phyloP scores from a whole-genome alignment of 2,329 filamentous ascomycete genomes.

The Pyricularia sp. region DNA sequence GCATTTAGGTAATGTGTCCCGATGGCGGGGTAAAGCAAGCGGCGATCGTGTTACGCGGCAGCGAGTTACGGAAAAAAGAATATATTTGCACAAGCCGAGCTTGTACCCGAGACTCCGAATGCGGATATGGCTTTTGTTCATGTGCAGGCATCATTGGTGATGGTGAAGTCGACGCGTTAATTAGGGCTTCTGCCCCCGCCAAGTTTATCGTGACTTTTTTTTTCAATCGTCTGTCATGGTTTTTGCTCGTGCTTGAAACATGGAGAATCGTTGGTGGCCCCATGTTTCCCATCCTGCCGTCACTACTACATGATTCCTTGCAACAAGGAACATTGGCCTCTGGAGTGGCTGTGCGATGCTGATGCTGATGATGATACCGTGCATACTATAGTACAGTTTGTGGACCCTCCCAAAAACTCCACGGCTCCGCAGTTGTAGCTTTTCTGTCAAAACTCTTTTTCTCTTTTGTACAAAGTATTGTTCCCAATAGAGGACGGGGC shows the following conservation, averaged over 20 bases:
- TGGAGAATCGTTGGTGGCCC: not conserved
- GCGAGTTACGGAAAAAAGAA: not conserved
- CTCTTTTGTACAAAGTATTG: not conserved
- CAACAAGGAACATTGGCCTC: not conserved
- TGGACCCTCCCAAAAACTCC: not conserved
- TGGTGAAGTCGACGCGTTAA: not conserved
- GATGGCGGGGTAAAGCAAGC: conserved; percentile 7
- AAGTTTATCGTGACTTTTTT: not conserved
- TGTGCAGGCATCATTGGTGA: not conserved
- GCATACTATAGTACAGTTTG: not conserved
- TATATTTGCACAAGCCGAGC: not conserved
- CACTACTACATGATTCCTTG: too few species aligned
- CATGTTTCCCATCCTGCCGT: not conserved
- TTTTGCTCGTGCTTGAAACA: not conserved
- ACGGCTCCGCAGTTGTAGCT: not conserved
- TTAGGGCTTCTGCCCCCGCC: not conserved
- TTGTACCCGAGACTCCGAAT: not conserved
- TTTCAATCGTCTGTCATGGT: not conserved
- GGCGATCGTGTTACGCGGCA: not conserved
- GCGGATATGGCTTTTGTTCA: not conserved
- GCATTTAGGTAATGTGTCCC: conserved; percentile 2
- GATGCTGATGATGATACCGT: not conserved
- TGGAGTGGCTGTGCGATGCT: not conserved
- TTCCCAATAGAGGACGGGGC: not conserved
- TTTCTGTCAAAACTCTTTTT: not conserved